Evolutionary conservation across 2,329 filamentous ascomycete genomes (phyloP).

Genomic region (Pseudodiploospora longispora): DNA sequence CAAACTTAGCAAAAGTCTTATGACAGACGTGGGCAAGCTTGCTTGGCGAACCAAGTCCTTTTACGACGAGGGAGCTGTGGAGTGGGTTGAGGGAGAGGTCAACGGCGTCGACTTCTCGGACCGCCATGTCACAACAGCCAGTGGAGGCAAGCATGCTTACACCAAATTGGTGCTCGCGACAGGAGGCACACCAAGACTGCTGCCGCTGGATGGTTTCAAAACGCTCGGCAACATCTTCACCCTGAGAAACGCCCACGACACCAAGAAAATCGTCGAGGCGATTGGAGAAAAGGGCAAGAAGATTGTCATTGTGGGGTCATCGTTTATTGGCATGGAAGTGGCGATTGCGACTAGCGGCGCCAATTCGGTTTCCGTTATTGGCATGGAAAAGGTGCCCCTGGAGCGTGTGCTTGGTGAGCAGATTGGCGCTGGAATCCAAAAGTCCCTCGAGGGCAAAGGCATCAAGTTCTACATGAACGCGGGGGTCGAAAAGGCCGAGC

Average conservation of each 20-base stretch:
- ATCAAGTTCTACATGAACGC: constrained; percentile 82
- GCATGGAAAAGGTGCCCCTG: constrained; percentile 79
- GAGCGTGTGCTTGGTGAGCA: constrained; percentile 77
- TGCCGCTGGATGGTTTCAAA: constrained; percentile 81
- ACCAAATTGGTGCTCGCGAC: constrained; percentile 86
- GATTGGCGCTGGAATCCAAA: constrained; percentile 74
- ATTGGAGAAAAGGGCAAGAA: constrained; percentile 83
- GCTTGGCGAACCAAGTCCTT: constrained; percentile 69
- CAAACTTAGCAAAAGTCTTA: constrained; percentile 88
- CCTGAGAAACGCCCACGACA: constrained; percentile 69
- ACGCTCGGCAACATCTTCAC: constrained; percentile 81
- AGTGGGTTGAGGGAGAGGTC: constrained; percentile 56
- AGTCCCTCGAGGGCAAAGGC: constrained; percentile 72
- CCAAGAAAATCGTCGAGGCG: constrained; percentile 67
- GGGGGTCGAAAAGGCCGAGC: constrained; percentile 72
- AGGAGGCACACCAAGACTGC: constrained; percentile 65
- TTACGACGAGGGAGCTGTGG: constrained; percentile 57
- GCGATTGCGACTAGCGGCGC: constrained; percentile 72
- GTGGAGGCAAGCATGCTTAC: constrained; percentile 65
- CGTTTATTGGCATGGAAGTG: constrained; percentile 98
- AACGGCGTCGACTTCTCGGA: constrained; percentile 65
- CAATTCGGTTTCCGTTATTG: constrained; percentile 79
- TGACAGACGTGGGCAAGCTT: constrained; percentile 72
- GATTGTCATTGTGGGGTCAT: constrained; percentile 83
- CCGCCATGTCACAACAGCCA: constrained; percentile 68